Base-by-base conservation (phyloP, 1,139 yeast genomes). In the Kurtzmaniella quercitrusa region DNA sequence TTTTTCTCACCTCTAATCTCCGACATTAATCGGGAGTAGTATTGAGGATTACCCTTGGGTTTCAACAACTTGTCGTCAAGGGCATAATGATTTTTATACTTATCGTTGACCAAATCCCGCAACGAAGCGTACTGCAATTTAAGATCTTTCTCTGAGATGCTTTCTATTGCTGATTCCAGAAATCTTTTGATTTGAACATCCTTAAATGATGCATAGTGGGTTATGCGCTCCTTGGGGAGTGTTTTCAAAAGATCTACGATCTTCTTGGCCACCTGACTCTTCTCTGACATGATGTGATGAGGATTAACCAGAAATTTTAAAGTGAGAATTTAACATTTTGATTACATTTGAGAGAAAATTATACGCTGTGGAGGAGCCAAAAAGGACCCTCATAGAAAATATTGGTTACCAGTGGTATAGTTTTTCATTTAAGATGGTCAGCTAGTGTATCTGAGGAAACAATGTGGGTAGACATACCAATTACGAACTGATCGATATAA, bases 1-100 rank as follows among this genome's bases (percentile, higher is more conserved):
- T 79, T 82, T 56, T 74, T 74, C 53, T 83, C 82, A n/a, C 95
- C 93, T 46, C 75, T 72, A 41, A 90, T 74, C 60, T 88, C 95
- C 40, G 75, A 71, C 65, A 85, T 56, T 44, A 90, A 71, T 56
- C 94, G 75, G 37, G 72, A 75, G 58, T 90, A 90, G 58, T 90
- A 90, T 41, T 75, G 66, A 2, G 95, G 91, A 60, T 89, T 87
- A 1, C 96, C 95, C 57, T 83, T 82, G 25, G 97, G 97, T 52
- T 65, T 72, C 55, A 79, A 65, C 49, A 90, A 64, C 60, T 85
- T 84, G 43, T 81, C 85, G 47, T 82, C 83, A 34, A 82, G 72
- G 50, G 75, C 68, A 59, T 85, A 85, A 56, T 80, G 79, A 48
- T 77, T 75, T 56, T 71, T 74, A 66, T 82, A 83, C 57, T 81